Evolutionary conservation across 1,284 basidiomycete species (phyloP), one percentile per base, ranked within the genome.

Genomic region (Trametes versicolor): DNA sequence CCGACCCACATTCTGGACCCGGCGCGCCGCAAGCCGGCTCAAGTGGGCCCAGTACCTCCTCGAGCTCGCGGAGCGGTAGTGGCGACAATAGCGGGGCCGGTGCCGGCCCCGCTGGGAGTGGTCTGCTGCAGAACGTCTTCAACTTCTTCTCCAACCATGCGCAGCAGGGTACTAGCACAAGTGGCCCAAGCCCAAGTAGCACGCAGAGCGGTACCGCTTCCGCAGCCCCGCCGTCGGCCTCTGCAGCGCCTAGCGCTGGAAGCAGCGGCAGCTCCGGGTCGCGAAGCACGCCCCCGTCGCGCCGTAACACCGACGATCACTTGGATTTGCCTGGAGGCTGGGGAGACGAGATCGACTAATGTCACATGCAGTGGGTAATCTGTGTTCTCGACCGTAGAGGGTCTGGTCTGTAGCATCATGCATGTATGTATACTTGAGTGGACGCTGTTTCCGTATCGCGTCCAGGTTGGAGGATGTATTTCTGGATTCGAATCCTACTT

Each of bases 1-100:
- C 83, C 36, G 80, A 65, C 9, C 69, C 72, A 6, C 70, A 73
- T 41, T 32, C 70, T 8, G 72, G 69, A n/a, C 43, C 72, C 9
- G 63, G 70, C 0, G 61, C 71, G 25, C 67, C 70, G n/a, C 62
- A 52, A 19, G 29, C 60, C 2, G 58, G 59, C 19, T 39, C 66
- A 1, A 61, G 60, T 27, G 53, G 54, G n/a, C 59, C 62, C 9
- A 41, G 58, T 15, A 36, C 37, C 17, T 43, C 62, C 21, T 57
- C 67, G 1, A 27, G 61, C 15, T 43, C 59, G 10, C 43, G 56
- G 12, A 45, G 34, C 25, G 52, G 54, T 17, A 45, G 34, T 25
- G 52, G 54, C 27, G 47, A 55, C 47, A 54, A 58, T 21, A 34
- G 50, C 4, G 60, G 58, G 2, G 2, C 21, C 27, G 39, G 34